phyloP scores from a whole-genome alignment of 768 basidiomycete genomes.

The Kwoniella sp. region DNA sequence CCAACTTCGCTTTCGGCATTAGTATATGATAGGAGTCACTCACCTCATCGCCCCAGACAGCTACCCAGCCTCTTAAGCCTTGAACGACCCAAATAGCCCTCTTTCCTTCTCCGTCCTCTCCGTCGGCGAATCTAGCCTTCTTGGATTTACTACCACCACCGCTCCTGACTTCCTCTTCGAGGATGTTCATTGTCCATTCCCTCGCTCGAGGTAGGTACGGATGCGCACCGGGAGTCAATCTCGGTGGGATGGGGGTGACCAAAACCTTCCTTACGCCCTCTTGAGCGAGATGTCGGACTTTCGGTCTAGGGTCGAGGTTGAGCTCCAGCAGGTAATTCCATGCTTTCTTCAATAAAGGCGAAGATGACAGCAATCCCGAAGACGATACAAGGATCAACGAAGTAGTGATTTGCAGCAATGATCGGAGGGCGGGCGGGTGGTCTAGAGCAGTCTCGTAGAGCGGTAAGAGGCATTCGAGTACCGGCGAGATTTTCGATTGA shows the following conservation, averaged over 20 bases:
- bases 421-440: slow-evolving; percentile 65
- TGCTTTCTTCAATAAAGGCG: slow-evolving; percentile 66
- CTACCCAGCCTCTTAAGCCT: slow-evolving; percentile 63
- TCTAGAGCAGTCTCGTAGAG: slow-evolving; percentile 79
- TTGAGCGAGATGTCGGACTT: slow-evolving; percentile 87
- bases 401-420: slow-evolving; percentile 77
- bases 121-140: slow-evolving; percentile 60
- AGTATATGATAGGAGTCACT: slow-evolving; percentile 51
- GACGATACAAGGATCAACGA: slow-evolving; percentile 71
- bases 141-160: slow-evolving; percentile 65
- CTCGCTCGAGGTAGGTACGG: slow-evolving; percentile 82
- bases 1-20: background rate
- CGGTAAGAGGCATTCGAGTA: slow-evolving; percentile 74
- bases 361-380: slow-evolving; percentile 66
- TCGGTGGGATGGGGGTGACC: slow-evolving; percentile 72
- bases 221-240: slow-evolving; percentile 64
- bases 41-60: slow-evolving; percentile 65
- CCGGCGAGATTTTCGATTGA: slow-evolving; percentile 69
- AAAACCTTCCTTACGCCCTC: slow-evolving; percentile 81
- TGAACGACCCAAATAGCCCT: slow-evolving; percentile 63
- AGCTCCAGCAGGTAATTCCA: slow-evolving; percentile 83
- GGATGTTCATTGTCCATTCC: slow-evolving; percentile 71
- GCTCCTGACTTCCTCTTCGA: slow-evolving; percentile 65
- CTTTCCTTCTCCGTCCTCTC: slow-evolving; percentile 66
- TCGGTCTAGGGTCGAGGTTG: slow-evolving; percentile 83